Conservation (phyloP, 2,329 filamentous ascomycete genomes). For the Tympanopsis confertula region DNA sequence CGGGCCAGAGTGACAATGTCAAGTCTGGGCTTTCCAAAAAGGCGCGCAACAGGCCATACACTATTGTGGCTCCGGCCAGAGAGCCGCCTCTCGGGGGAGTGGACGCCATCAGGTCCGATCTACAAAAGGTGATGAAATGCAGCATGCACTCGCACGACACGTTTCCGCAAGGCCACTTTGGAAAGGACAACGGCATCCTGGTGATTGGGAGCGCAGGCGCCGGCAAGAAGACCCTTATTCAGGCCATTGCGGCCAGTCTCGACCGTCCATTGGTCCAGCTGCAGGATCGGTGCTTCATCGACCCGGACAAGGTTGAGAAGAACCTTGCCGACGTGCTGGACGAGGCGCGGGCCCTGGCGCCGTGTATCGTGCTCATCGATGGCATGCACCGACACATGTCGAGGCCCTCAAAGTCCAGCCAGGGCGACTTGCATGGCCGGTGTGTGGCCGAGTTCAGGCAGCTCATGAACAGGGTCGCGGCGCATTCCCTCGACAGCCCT, state of each 20-base stretch:
- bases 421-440: slow-evolving; percentile 80
- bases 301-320: slow-evolving; percentile 83
- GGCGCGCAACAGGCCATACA: too few relatives aligned
- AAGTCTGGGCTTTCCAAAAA: too few relatives aligned
- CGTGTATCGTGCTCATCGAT: slow-evolving; percentile 83
- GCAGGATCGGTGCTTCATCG: slow-evolving; percentile 70
- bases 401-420: slow-evolving; percentile 63
- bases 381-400: slow-evolving; percentile 86
- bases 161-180: not conserved
- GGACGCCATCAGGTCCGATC: too few relatives aligned
- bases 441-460: slow-evolving; percentile 74
- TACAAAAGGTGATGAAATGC: too few relatives aligned
- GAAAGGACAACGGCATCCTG: not conserved
- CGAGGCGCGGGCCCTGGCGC: slow-evolving; percentile 73
- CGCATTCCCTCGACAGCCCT: not conserved
- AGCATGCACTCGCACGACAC: too few relatives aligned
- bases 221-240: slow-evolving; percentile 37
- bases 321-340: slow-evolving; percentile 77
- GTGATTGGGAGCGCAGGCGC: not conserved
- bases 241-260: slow-evolving; percentile 63
- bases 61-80: too few relatives aligned
- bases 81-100: too few relatives aligned
- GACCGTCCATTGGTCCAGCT: slow-evolving; percentile 75
- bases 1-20: too few relatives aligned
- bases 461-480: slow-evolving; percentile 69